phyloP scores from a whole-genome alignment of 1,139 yeast species.

The Ashbya aceris region DNA sequence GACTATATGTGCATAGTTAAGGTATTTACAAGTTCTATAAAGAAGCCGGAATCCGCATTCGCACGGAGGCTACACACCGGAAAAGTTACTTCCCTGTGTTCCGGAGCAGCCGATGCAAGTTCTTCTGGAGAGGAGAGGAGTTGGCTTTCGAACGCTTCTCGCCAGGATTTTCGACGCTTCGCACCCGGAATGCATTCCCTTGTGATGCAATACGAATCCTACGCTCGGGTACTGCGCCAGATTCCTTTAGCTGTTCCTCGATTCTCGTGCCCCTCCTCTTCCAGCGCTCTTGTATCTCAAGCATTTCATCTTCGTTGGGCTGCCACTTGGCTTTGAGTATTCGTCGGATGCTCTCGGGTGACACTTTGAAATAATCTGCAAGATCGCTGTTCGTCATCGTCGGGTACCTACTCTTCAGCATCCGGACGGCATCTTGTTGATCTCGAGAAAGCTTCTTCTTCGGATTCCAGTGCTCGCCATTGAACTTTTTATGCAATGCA shows the following conservation, averaged over 20 bases:
- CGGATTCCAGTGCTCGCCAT: constrained; percentile 59
- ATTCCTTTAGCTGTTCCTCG: constrained; percentile 11
- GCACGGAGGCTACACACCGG: too few relatives aligned
- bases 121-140: neutral
- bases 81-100: too few relatives aligned
- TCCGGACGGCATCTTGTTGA: constrained; percentile 58
- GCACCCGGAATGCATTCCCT: constrained; percentile 4
- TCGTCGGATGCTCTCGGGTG: constrained; percentile 78
- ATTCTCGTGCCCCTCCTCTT: constrained; percentile 34
- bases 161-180: neutral
- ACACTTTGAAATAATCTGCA: constrained; percentile 55
- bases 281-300: constrained; percentile 41
- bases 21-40: neutral
- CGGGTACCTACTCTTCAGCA: constrained; percentile 50
- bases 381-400: constrained; percentile 50
- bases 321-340: constrained; percentile 70
- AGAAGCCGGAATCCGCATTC: too few relatives aligned
- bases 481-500: constrained; percentile 51
- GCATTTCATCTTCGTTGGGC: constrained; percentile 49
- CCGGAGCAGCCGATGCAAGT: too few relatives aligned
- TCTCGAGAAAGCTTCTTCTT: constrained; percentile 56
- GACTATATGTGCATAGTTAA: constrained; percentile 1
- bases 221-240: neutral
- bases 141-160: neutral
- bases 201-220: constrained; percentile 7